A percentile compares a stretch with the other conserved stretches of the same genome.
Conservation (phyloP, 805 yeast species). For the Kazachstania kunashirensis region DNA sequence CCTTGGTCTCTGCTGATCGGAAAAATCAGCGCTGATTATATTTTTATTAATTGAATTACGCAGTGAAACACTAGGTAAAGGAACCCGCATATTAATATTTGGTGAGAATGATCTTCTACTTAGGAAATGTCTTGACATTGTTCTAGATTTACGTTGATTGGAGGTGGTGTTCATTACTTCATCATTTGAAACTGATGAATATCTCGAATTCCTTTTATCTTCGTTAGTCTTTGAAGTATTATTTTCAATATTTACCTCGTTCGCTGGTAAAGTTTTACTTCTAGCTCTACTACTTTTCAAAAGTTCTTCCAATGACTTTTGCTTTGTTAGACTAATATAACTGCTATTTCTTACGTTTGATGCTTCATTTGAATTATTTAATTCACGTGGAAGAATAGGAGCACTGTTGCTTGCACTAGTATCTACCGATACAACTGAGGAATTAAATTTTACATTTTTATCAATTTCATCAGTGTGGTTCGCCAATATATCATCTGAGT, state of each 20-base stretch:
- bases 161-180: conserved; percentile 4
- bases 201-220: conserved; percentile 10
- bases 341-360: conserved; percentile 9
- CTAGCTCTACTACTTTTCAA: conserved; percentile 12
- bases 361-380: not conserved
- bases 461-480: too few relatives aligned
- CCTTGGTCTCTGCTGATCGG: conserved; percentile 8
- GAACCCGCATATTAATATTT: conserved; percentile 16
- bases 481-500: not conserved
- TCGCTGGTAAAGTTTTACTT: conserved; percentile 19
- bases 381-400: not conserved
- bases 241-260: conserved; percentile 1
- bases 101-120: conserved; percentile 27
- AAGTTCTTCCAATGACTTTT: conserved; percentile 5
- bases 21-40: conserved; percentile 8
- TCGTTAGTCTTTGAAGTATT: not conserved
- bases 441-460: not conserved
- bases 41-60: conserved; percentile 13
- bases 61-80: conserved; percentile 11
- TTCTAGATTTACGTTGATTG: conserved; percentile 20
- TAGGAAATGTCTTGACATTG: conserved; percentile 19
- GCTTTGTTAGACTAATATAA: conserved; percentile 9
- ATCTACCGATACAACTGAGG: not conserved
- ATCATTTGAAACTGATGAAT: conserved; percentile 12
- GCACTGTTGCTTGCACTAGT: not conserved